Percentiles rank a stretch among this genome's conserved stretches.
phyloP scores from a whole-genome alignment of 2,329 filamentous ascomycete species.

The Westerdykella aurantiaca region DNA sequence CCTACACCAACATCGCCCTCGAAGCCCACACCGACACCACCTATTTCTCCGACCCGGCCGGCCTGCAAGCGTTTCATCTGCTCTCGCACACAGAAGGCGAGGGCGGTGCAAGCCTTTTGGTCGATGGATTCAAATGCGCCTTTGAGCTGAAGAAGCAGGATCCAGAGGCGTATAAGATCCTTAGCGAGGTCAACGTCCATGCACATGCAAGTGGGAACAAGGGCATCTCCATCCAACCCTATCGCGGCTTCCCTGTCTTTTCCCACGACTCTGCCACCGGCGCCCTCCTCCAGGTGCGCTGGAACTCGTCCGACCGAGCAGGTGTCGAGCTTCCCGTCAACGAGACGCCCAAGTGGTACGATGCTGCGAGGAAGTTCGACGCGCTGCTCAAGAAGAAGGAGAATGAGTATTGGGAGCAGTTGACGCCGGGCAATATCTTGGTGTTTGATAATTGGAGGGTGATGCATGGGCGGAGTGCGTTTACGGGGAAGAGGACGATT shows the following conservation, averaged over 20 bases:
- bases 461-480: conserved; percentile 76
- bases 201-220: conserved; percentile 85
- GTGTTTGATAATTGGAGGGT: conserved; percentile 97
- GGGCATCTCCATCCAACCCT: conserved; percentile 72
- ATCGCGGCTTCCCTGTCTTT: conserved; percentile 65
- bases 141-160: conserved; percentile 51
- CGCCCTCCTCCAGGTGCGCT: conserved; percentile 62
- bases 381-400: conserved; percentile 59
- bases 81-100: conserved; percentile 66
- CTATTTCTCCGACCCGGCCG: conserved; percentile 89
- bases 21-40: conserved; percentile 89
- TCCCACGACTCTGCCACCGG: conserved; percentile 48
- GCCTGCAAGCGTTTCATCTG: conserved; percentile 88
- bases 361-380: conserved; percentile 69
- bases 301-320: conserved; percentile 90
- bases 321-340: conserved; percentile 54
- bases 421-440: conserved; percentile 73
- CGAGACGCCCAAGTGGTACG: conserved; percentile 64
- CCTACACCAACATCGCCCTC: conserved; percentile 81
- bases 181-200: conserved; percentile 56
- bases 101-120: conserved; percentile 74
- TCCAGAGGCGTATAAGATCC: conserved; percentile 50
- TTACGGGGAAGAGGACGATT: conserved; percentile 77
- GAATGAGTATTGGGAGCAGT: conserved; percentile 72
- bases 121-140: conserved; percentile 79